These are phyloP conservation scores for Allium sativum DNA, from an alignment of 106 monocot genomes.

Conservation along the genomic window DNA sequence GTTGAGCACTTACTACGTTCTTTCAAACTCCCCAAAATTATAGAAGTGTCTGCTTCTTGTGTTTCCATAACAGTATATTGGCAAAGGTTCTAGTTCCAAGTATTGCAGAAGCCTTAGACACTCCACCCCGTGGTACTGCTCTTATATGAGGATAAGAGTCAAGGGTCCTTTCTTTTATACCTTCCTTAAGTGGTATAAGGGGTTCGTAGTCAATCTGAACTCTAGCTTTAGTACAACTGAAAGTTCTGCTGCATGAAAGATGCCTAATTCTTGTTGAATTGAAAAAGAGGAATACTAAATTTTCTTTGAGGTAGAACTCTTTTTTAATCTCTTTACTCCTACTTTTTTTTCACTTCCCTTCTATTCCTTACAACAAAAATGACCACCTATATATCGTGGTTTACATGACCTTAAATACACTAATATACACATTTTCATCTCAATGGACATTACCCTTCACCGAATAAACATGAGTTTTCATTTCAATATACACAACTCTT, in stretches of 20 bases:
- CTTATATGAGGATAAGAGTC: constrained; percentile 63
- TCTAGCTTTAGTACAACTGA: constrained; percentile 72
- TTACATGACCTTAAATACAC: too few species aligned
- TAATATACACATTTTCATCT: too few species aligned
- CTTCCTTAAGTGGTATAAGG: constrained; percentile 89
- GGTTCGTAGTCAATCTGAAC: constrained; percentile 77
- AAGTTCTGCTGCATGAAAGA: constrained; percentile 86
- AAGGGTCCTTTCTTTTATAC: constrained; percentile 74
- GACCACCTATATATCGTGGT: too few species aligned
- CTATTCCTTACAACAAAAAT: too few species aligned
- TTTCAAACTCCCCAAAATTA: constrained; percentile 55
- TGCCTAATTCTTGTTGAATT: constrained; percentile 82
- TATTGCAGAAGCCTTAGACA: constrained; percentile 60
- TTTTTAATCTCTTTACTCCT: too few species aligned
- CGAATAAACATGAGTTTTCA: too few species aligned
- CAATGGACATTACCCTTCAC: too few species aligned
- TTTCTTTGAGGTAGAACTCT: too few species aligned
- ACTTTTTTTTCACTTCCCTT: too few species aligned
- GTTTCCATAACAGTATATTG: constrained; percentile 71
- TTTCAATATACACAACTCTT: too few species aligned
- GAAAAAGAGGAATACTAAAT: too few species aligned
- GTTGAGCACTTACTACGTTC: too few species aligned
- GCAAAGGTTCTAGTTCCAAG: constrained; percentile 77
- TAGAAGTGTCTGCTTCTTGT: constrained; percentile 66
- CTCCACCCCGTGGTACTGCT: constrained; percentile 21